Percentiles rank a stretch among this genome's conserved stretches.
phyloP scores from a whole-genome alignment of 768 basidiomycete species.

The Kondoa malvinella region DNA sequence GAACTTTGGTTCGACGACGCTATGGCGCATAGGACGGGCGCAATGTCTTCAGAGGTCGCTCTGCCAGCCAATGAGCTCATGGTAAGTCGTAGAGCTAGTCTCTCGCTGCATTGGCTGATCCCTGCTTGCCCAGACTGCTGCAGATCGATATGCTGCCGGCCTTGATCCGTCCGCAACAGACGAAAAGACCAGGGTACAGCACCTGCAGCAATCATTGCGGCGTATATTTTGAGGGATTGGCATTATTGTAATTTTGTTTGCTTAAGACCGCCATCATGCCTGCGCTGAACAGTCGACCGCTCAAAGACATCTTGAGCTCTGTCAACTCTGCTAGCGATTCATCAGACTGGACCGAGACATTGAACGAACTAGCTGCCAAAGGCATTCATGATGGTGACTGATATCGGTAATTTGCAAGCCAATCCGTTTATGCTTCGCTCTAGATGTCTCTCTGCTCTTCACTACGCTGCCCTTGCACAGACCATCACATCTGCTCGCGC shows the following conservation, averaged over 20 bases:
- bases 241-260: background rate
- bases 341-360: too few species aligned
- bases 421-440: background rate
- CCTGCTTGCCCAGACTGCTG: background rate
- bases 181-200: background rate
- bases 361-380: background rate
- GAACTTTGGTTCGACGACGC: slow-evolving; percentile 27
- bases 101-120: background rate
- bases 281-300: background rate
- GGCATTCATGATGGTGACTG: background rate
- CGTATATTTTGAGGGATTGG: background rate
- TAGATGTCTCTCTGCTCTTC: background rate
- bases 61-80: background rate
- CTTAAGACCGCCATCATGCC: background rate
- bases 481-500: background rate
- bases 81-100: too few species aligned
- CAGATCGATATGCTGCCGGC: background rate
- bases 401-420: too few species aligned
- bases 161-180: background rate
- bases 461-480: too few species aligned
- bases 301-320: too few species aligned
- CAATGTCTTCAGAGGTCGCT: background rate
- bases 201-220: background rate
- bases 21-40: background rate
- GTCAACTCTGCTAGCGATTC: too few species aligned